Percentiles rank a stretch among this genome's conserved stretches.
Evolutionary conservation across 208 protist species (phyloP).

Genomic region (Acanthamoeba sp.): DNA sequence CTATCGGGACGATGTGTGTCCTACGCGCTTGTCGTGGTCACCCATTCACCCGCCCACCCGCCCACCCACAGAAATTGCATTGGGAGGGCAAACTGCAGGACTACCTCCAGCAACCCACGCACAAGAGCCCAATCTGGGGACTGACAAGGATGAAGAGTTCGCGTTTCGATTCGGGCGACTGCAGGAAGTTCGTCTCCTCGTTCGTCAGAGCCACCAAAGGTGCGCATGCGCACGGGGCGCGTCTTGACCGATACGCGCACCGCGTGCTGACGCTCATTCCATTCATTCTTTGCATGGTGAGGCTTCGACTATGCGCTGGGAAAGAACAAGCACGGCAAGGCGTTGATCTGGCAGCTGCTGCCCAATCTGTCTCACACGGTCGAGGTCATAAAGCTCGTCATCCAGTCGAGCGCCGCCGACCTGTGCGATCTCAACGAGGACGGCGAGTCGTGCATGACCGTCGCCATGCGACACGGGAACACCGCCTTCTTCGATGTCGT

Average conservation of each 20-base stretch:
- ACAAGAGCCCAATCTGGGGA: background rate
- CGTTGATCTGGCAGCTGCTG: background rate
- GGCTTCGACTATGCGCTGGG: background rate
- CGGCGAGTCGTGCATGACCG: background rate
- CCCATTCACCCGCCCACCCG: no score
- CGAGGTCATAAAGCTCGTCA: background rate
- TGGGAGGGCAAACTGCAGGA: background rate
- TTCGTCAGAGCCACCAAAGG: background rate
- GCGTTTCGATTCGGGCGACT: background rate
- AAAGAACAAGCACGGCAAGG: background rate
- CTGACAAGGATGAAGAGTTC: background rate
- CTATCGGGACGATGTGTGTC: no score
- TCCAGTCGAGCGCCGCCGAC: background rate
- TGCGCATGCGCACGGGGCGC: no score
- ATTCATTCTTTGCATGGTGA: no score
- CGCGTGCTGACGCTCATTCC: no score
- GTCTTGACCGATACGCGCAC: no score
- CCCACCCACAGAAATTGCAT: background rate
- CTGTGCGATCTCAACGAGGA: background rate
- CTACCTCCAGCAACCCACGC: background rate
- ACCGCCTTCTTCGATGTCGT: background rate
- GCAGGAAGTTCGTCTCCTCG: background rate
- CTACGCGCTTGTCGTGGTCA: no score
- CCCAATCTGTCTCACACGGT: background rate
- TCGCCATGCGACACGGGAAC: background rate